Evolutionary conservation across 2,329 filamentous ascomycete species (phyloP), one percentile per base, ranked within the genome.

Genomic region (Botryotinia convoluta): DNA sequence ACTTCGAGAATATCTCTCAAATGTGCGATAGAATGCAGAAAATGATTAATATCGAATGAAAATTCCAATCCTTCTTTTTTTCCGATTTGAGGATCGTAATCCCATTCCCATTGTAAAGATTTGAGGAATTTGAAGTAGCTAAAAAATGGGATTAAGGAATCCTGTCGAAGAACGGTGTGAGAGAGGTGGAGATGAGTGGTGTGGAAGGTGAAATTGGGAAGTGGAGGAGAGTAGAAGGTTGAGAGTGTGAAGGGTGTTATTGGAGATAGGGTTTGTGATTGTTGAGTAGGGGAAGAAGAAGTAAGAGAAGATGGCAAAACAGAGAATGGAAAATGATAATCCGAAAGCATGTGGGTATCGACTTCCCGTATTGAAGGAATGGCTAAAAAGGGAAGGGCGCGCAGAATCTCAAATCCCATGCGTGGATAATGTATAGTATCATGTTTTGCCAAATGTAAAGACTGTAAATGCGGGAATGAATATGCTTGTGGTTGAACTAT

Each of bases 401-500:
- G 70, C 16, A 72, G 14, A 9, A 72, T 54, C 35, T 72, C 70
- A 44, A 72, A 72, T 10, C 70, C 70, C 61, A 67, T 72, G 12
- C 61, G 70, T 20, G 70, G 70, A 22, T 72, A 39, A 9, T 67
- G 35, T 22, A 72, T 35, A 39, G 29, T 26, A 22, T 72, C 70
- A 2, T 72, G 70, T 37, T 72, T 72, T 51, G 60, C 60, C 22
- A 72, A 61, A 32, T 57, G 48, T 7, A 72, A 45, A 57, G 42
- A 35, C 12, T 14, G 45, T 16, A 67, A 4, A 12, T 45, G 3
- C 8, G 70, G 37, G 9, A 72, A 29, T n/a, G 70, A 54, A 29
- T 72, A 67, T 26, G 48, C 48, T 9, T 54, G 35, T 22, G 57
- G 29, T 1, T 57, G n/a, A 2, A 9, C 14, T 37, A 22, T 12